Conservation (phyloP, 768 basidiomycete species). For the Kwoniella botswanensis region DNA sequence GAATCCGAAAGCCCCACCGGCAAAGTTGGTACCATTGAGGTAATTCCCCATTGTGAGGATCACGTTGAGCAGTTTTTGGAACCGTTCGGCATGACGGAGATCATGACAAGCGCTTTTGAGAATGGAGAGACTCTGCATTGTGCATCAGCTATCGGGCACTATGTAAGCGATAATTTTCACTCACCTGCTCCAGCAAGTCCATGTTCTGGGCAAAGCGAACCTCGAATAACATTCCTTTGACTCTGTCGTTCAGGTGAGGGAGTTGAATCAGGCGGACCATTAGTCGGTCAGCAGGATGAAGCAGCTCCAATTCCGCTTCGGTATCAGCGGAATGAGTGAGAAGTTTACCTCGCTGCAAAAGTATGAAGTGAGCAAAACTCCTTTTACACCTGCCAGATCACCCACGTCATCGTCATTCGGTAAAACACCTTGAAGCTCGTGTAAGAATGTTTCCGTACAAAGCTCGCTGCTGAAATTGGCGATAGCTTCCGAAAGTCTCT, state of each 20-base stretch:
- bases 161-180: conserved; percentile 41
- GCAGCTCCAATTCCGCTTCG: conserved; percentile 77
- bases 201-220: conserved; percentile 85
- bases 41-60: conserved; percentile 96
- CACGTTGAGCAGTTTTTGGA: conserved; percentile 90
- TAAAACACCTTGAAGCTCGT: conserved; percentile 82
- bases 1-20: conserved; percentile 97
- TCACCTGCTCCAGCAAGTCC: conserved; percentile 78
- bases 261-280: conserved; percentile 98
- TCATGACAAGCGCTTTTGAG: conserved; percentile 79
- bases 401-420: conserved; percentile 87
- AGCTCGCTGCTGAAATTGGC: conserved; percentile 83
- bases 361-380: neutral
- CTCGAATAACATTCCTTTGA: conserved; percentile 95
- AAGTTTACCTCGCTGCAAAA: conserved; percentile 40
- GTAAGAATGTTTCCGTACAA: conserved; percentile 86
- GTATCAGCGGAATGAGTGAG: conserved; percentile 70
- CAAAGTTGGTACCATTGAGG: conserved; percentile 95
- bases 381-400: neutral
- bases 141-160: neutral
- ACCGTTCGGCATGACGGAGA: conserved; percentile 77
- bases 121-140: conserved; percentile 76
- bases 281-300: conserved; percentile 94
- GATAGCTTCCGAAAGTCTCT: conserved; percentile 80
- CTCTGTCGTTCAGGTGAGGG: conserved; percentile 79